Evolutionary conservation across 768 basidiomycete species (phyloP), one percentile per base, ranked within the genome.

Genomic region (Panus rudis): DNA sequence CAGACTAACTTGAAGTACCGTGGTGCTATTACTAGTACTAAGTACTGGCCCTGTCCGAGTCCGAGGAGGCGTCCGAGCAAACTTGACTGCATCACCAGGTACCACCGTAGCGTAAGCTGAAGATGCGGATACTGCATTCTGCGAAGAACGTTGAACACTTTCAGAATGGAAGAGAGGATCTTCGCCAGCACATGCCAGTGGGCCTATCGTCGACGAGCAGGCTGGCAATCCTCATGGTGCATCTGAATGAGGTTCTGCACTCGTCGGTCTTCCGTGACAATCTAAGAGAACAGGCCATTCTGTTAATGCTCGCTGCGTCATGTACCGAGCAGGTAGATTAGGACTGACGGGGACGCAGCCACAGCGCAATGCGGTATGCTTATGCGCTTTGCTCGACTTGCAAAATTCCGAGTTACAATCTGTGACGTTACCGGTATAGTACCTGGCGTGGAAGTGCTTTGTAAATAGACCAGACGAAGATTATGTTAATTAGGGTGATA

Each of bases 361-460:
- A 37, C 63, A 65, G 27, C 66, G 62, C 20, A 23, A 46, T 0
- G 65, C 65, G 11, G 63, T 65, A 48, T 65, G 65, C 48, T 55
- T 63, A 48, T 65, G 63, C 10, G 55, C 41, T 30, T 53, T 54
- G 40, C 63, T 65, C 3, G 63, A 59, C 46, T 65, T 67, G 51
- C 63, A 65, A 37, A 49, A 26, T 20, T 47, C 48, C 2, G 59
- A 61, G 37, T 54, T 55, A 43, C 63, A 65, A 39, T 65, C 63
- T 12, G 39, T 33, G 0, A 62, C 57, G 8, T 61, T 39, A 25
- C 63, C 63, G 14, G 63, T 65, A 45, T 52, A 65, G 51, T 65
- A 65, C 40, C 63, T 63, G 41, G 56, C 63, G 43, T 65, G 63
- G 45, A 65, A 65, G 48, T 67, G 63, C 63, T 65, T 22, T n/a